Base-by-base conservation (phyloP, 1,284 basidiomycete species). In the Pseudozyma tsukubaensis region DNA sequence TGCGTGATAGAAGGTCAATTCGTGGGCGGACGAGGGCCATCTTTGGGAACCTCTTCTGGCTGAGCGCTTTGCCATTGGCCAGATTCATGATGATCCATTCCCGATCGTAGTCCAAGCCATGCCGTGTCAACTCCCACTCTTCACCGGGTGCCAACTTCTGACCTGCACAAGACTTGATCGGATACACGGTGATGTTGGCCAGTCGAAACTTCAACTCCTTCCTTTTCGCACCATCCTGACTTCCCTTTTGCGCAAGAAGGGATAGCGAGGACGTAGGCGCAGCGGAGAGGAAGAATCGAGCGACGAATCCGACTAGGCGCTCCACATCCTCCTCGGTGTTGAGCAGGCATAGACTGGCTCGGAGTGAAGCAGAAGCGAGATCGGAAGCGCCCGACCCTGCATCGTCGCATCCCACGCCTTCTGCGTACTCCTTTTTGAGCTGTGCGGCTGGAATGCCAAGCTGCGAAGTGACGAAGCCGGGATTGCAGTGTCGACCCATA, bases 401-500 rank as follows among this genome's bases (percentile, higher is more conserved):
- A 37, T 68, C 65, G 40, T 72, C 76, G 43, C 78, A 79, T n/a
- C 78, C 76, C 2, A 73, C 62, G 4, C 78, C 78, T 3, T 72
- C 54, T 5, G 75, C 68, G 35, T 73, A 79, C 39, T 78, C 62
- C 24, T 61, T 57, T 50, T 65, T 59, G 24, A 79, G 51, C n/a
- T 52, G 64, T 1, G 59, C 65, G 3, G 52, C 50, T 0, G 60
- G 53, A 3, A 65, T 40, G 9, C 66, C 73, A 18, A 79, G 67
- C n/a, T 70, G 65, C 8, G 51, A 50, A 5, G 69, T 67, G 24
- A 76, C 68, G 13, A 76, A 78, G 11, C 78, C 78, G 13, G 71
- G 67, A 36, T 80, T 80, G 63, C 78, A 80, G 50, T 78, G 73
- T 34, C 78, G 54, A 9, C 78, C 78, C 53, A 66, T 68, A n/a